Conservation (phyloP, 331 rosid species). For the Prunus yedoensis region DNA sequence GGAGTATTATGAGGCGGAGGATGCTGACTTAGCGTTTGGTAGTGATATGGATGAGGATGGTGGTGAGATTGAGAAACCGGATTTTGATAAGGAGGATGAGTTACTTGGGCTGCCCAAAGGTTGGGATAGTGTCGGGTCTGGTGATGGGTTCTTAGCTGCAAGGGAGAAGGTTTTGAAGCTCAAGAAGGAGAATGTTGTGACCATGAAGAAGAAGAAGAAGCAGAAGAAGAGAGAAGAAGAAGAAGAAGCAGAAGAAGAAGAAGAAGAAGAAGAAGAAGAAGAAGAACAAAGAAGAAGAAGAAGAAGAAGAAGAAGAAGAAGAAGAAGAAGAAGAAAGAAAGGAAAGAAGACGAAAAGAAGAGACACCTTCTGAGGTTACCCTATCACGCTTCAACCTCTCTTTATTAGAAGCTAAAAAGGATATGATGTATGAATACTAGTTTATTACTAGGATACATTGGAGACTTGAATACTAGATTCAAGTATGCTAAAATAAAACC, state of each 20-base stretch:
- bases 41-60: conserved; percentile 43
- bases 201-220: conserved; percentile 25
- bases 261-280: conserved; percentile 22
- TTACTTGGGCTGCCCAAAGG: conserved; percentile 76
- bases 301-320: neutral
- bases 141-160: conserved; percentile 67
- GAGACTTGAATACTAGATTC: conserved; percentile 89
- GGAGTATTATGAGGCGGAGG: conserved; percentile 62
- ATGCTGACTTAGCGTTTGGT: conserved; percentile 53
- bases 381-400: conserved; percentile 66
- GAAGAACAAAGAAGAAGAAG: no score
- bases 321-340: conserved; percentile 35
- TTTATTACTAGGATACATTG: conserved; percentile 84
- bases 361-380: no score
- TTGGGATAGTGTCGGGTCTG: conserved; percentile 55
- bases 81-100: conserved; percentile 83
- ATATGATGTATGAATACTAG: conserved; percentile 88
- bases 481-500: conserved; percentile 79
- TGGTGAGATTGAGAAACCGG: conserved; percentile 67
- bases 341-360: conserved; percentile 65
- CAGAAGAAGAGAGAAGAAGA: conserved; percentile 4
- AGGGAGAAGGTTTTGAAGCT: conserved; percentile 53
- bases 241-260: neutral
- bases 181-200: conserved; percentile 45
- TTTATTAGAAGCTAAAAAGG: conserved; percentile 72